Percentiles rank a stretch among this genome's conserved stretches.
Conservation (phyloP, 345 rosid genomes). For the Garcia nutans region DNA sequence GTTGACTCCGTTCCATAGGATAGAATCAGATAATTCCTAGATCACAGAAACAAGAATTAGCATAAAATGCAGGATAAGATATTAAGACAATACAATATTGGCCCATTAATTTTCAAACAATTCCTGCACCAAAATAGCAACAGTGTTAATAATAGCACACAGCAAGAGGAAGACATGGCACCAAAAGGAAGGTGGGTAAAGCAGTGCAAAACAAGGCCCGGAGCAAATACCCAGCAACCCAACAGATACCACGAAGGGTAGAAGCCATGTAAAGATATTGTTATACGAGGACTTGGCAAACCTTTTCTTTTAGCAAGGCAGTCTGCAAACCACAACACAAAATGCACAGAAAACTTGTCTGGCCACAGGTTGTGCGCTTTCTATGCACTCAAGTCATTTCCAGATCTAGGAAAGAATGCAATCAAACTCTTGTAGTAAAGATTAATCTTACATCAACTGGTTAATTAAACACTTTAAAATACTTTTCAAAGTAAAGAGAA, state of each 20-base stretch:
- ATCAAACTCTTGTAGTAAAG: neutral
- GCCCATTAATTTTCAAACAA: neutral
- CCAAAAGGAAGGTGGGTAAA: conserved; percentile 4
- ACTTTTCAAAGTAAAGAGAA: neutral
- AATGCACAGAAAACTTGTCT: neutral
- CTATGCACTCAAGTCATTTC: neutral
- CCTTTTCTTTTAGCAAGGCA: too few species aligned
- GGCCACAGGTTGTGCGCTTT: neutral
- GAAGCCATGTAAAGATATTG: neutral
- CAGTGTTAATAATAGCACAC: neutral
- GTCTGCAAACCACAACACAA: neutral
- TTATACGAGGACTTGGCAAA: neutral
- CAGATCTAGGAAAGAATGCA: neutral
- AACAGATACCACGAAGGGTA: neutral
- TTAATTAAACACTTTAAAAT: too few species aligned
- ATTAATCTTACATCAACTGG: neutral
- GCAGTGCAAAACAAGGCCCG: neutral
- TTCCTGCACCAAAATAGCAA: neutral
- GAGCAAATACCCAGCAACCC: neutral
- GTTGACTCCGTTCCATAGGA: conserved; percentile 78
- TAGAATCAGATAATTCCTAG: conserved; percentile 78
- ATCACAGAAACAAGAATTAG: conserved; percentile 17
- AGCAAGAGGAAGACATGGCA: neutral
- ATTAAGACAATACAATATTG: neutral
- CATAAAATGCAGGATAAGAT: neutral